Evolutionary conservation across 1,284 basidiomycete species (phyloP), one percentile per base, ranked within the genome.

Genomic region (Takashimella tepidaria): DNA sequence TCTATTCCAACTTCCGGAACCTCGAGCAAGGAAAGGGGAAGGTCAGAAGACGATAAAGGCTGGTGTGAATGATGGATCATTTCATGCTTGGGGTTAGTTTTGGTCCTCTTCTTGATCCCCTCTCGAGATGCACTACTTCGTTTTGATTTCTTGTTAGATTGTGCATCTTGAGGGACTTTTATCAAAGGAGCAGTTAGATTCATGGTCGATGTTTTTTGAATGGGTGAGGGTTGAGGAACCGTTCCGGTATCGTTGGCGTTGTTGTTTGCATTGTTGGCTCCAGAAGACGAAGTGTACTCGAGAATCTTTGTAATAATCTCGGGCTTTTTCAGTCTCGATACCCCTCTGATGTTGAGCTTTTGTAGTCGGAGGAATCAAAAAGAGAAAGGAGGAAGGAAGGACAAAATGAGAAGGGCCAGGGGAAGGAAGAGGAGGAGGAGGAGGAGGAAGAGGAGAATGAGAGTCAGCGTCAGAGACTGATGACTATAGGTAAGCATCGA

Each of bases 321-420:
- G 10, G 63, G 52, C 46, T 70, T 69, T 31, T 56, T 59, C 43
- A 67, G 58, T 42, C 67, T 72, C 8, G 66, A 67, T 37, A 61
- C 56, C 27, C 62, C 63, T 2, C 54, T 22, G 21, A 70, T 43
- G 26, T 58, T 59, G 3, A 62, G 60, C 70, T 70, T n/a, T n/a
- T n/a, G n/a, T n/a, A n/a, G n/a, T n/a, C n/a, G 44, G 2, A 21
- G 19, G n/a, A 10, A 16, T 1, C 40, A 19, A 31, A 43, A 53
- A 37, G n/a, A 12, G 41, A 21, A 19, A 20, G 37, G 22, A 2
- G 20, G 13, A 21, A 46, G 23, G 11, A 23, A 21, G n/a, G 8
- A 11, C 10, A 4, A 5, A 42, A 20, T 11, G 26, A 27, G 21
- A 41, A 11, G 16, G 46, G 3, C 22, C 13, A 20, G 13, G 19